phyloP scores from a whole-genome alignment of 192 early-diverging fungal genomes.

The Linnemannia schmuckeri region DNA sequence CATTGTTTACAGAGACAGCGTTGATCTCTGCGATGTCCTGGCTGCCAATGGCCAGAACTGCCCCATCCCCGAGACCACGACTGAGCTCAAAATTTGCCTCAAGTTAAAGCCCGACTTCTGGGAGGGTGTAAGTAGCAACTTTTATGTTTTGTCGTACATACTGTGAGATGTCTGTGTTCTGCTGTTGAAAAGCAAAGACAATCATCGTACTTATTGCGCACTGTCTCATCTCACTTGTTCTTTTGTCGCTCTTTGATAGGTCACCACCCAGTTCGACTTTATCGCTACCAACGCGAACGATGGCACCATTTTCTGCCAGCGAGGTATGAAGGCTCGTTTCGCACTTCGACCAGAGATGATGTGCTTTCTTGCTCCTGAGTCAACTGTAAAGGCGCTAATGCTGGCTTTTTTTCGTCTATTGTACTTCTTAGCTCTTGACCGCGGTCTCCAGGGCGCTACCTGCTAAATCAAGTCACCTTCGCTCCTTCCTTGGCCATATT shows the following conservation, averaged over 20 bases:
- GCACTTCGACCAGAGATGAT: too few relatives aligned
- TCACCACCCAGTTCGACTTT: slow-evolving; percentile 4
- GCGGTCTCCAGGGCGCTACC: neutral
- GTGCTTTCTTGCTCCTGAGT: neutral
- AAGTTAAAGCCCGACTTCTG: neutral
- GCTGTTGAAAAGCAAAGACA: neutral
- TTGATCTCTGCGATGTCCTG: neutral
- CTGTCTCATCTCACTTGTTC: neutral
- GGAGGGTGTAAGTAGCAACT: neutral
- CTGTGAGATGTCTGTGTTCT: neutral
- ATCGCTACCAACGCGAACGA: slow-evolving; percentile 1
- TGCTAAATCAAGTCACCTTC: neutral
- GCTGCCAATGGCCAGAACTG: neutral
- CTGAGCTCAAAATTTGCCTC: neutral
- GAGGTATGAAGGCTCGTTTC: neutral
- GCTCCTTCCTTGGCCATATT: too few relatives aligned
- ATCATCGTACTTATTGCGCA: neutral
- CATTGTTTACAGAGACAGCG: neutral
- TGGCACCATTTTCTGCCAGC: neutral
- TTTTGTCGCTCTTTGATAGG: neutral
- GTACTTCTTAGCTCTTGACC: neutral
- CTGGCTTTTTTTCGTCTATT: neutral
- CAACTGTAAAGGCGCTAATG: neutral
- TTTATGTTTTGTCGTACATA: too few relatives aligned
- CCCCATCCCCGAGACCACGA: neutral